phyloP scores from a whole-genome alignment of 1,284 basidiomycete genomes.

The Irpex sp. region DNA sequence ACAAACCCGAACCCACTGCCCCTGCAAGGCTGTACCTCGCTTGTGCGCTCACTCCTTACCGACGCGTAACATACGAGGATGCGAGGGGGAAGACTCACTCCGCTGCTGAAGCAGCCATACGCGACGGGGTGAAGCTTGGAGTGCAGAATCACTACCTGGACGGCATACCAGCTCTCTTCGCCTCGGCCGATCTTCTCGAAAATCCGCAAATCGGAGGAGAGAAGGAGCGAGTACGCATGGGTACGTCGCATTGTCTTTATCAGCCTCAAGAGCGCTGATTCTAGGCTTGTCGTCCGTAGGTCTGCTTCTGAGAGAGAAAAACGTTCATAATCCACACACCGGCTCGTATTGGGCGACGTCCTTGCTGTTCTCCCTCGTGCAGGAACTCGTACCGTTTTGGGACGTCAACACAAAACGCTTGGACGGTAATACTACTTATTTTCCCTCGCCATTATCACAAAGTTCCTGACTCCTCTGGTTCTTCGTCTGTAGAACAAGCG shows the following conservation, averaged over 20 bases:
- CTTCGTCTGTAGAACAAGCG: slow-evolving; percentile 16
- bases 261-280: neutral
- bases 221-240: slow-evolving; percentile 54
- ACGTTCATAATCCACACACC: slow-evolving; percentile 59
- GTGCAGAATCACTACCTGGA: slow-evolving; percentile 75
- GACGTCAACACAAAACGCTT: slow-evolving; percentile 37
- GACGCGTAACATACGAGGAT: slow-evolving; percentile 54
- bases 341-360: slow-evolving; percentile 73
- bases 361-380: slow-evolving; percentile 71
- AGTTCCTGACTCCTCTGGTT: neutral
- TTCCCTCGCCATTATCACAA: neutral
- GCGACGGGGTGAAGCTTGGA: slow-evolving; percentile 83
- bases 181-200: slow-evolving; percentile 47
- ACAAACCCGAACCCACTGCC: slow-evolving; percentile 37
- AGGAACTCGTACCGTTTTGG: slow-evolving; percentile 64
- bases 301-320: slow-evolving; percentile 60
- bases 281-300: slow-evolving; percentile 36
- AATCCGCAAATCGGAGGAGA: slow-evolving; percentile 35
- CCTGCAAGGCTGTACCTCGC: slow-evolving; percentile 72
- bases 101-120: slow-evolving; percentile 68
- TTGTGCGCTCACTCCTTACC: slow-evolving; percentile 64
- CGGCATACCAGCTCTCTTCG: slow-evolving; percentile 70
- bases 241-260: slow-evolving; percentile 32
- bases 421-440: slow-evolving; percentile 39
- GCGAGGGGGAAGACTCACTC: slow-evolving; percentile 59